Percentiles rank a stretch among this genome's conserved stretches.
Evolutionary conservation across 176 grass and related monocot species (phyloP).

Genomic region (Melocanna baccifera): DNA sequence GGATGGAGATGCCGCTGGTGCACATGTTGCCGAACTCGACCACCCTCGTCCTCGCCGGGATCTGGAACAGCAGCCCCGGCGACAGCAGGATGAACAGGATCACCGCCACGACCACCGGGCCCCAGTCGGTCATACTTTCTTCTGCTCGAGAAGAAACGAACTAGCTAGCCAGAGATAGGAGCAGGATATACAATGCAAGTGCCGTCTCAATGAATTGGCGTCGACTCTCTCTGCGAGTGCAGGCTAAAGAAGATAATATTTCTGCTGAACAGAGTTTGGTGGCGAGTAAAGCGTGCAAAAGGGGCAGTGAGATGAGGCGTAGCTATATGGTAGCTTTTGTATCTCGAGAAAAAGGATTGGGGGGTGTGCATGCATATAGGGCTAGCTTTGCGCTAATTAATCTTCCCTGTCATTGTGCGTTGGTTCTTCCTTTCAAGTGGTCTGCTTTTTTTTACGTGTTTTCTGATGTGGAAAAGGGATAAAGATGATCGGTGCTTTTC

Average conservation of each 20-base stretch:
- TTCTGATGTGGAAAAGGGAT: neutral
- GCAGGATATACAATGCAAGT: neutral
- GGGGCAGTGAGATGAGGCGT: neutral
- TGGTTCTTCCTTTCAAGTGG: neutral
- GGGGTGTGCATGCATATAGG: too few species aligned
- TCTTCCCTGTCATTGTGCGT: neutral
- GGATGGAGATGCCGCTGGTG: conserved; percentile 52
- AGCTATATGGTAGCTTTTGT: neutral
- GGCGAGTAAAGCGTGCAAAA: neutral
- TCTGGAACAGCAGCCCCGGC: conserved; percentile 49
- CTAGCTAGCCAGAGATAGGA: neutral
- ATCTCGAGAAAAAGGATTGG: neutral
- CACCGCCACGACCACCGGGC: conserved; percentile 44
- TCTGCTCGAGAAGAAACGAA: neutral
- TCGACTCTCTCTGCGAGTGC: neutral
- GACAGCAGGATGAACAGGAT: conserved; percentile 56
- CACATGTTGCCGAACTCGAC: conserved; percentile 60
- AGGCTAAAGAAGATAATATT: neutral
- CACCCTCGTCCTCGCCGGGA: conserved; percentile 43
- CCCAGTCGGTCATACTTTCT: conserved; percentile 45
- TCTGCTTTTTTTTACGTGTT: neutral
- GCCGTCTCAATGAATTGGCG: neutral
- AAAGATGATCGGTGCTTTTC: neutral
- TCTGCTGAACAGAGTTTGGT: neutral
- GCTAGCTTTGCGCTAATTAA: neutral